Evolutionary conservation across 495 filamentous ascomycete genomes (phyloP).

Genomic region (Neurospora sp.): DNA sequence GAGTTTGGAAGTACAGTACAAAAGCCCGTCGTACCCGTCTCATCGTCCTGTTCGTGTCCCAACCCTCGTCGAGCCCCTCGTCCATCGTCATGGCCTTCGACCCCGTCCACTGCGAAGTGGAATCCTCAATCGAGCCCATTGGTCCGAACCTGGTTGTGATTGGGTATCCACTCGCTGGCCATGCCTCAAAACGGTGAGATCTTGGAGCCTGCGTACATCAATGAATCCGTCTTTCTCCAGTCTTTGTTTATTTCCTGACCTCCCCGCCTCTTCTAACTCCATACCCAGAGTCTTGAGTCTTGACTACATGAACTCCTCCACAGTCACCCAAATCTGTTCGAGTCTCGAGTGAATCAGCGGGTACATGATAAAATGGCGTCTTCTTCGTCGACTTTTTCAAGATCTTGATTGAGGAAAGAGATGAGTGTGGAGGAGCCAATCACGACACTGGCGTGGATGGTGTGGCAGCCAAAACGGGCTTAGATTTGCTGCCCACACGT

Average conservation of each 20-base stretch:
- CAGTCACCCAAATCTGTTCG: not conserved
- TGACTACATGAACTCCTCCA: not conserved
- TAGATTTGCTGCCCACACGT: not conserved
- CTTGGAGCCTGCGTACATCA: not conserved
- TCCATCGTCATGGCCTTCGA: not conserved
- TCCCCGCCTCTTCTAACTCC: not conserved
- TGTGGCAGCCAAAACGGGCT: not conserved
- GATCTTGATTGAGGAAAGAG: not conserved
- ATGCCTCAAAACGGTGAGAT: not conserved
- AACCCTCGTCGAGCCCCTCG: not conserved
- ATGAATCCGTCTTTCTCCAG: not conserved
- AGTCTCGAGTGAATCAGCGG: not conserved
- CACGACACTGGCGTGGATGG: not conserved
- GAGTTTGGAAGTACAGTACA: not conserved
- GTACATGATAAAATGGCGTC: not conserved
- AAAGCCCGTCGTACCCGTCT: not conserved
- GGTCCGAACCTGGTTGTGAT: not conserved
- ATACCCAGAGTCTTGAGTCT: not conserved
- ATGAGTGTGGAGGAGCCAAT: not conserved
- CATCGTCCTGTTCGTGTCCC: not conserved
- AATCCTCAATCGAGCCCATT: not conserved
- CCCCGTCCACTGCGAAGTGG: not conserved
- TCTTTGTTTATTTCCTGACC: not conserved
- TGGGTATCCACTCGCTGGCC: not conserved
- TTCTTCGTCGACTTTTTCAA: not conserved